Evolutionary conservation across 257 asterid species (phyloP).

Genomic region (Leonotis leonurus): DNA sequence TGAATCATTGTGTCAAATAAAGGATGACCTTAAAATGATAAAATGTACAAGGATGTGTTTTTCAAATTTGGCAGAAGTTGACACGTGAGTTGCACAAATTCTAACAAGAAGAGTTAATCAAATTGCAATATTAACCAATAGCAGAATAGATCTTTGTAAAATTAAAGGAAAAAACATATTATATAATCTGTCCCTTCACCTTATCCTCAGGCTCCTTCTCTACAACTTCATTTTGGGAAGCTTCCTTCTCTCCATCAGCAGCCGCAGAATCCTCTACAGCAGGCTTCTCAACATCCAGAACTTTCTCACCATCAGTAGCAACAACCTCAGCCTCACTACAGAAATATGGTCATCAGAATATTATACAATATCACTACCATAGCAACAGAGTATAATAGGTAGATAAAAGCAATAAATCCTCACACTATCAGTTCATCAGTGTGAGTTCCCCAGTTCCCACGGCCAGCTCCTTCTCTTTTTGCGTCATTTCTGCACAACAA

Average conservation of each 20-base stretch:
- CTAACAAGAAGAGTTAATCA: too few species aligned
- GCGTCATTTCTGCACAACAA: slow-evolving; percentile 41
- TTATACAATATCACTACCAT: neutral
- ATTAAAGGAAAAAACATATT: neutral
- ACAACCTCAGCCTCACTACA: slow-evolving; percentile 54
- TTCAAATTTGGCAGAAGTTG: too few species aligned
- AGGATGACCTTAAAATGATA: neutral
- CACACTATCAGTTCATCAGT: slow-evolving; percentile 61
- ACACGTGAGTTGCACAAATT: too few species aligned
- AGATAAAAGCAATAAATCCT: slow-evolving; percentile 26
- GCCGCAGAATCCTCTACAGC: too few species aligned
- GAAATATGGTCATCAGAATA: neutral
- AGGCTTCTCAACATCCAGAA: too few species aligned
- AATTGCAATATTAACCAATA: too few species aligned
- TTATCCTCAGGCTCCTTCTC: slow-evolving; percentile 72
- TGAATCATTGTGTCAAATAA: neutral
- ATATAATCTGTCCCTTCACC: slow-evolving; percentile 26
- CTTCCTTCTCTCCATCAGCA: slow-evolving; percentile 47
- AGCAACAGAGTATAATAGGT: neutral
- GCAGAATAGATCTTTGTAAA: too few species aligned
- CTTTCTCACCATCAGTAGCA: slow-evolving; percentile 54
- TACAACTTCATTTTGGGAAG: slow-evolving; percentile 41
- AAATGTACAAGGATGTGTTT: neutral
- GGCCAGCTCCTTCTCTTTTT: slow-evolving; percentile 75
- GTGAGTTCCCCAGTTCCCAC: slow-evolving; percentile 81